These are phyloP conservation scores for Coniosporium apollinis DNA, from an alignment of 495 filamentous ascomycete genomes.

Conservation along the genomic window DNA sequence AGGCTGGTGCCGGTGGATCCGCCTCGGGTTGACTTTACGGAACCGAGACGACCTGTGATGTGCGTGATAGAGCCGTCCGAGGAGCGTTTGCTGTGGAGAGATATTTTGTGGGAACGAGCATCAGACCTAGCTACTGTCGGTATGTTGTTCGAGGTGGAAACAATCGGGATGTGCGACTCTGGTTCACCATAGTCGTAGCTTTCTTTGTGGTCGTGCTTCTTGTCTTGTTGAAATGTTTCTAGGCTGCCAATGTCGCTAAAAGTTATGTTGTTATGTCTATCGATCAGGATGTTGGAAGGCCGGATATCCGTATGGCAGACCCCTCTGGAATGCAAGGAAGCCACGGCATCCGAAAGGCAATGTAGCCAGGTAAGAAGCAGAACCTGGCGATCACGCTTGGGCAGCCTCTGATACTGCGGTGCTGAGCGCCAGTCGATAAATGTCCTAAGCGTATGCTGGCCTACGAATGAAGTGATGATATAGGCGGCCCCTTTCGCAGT, in stretches of 20 bases:
- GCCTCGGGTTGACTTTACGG: too few species aligned
- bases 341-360: slow-evolving; percentile 63
- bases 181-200: slow-evolving; percentile 78
- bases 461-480: slow-evolving; percentile 55
- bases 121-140: slow-evolving; percentile 11
- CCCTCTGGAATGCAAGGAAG: slow-evolving; percentile 57
- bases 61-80: slow-evolving; percentile 1
- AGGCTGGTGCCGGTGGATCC: slow-evolving; percentile 7
- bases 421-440: slow-evolving; percentile 46
- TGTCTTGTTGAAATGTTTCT: slow-evolving; percentile 36
- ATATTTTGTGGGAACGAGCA: slow-evolving; percentile 4
- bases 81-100: not conserved
- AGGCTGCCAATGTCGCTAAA: slow-evolving; percentile 56
- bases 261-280: slow-evolving; percentile 51
- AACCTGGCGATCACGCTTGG: slow-evolving; percentile 51
- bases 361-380: slow-evolving; percentile 74
- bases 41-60: not conserved
- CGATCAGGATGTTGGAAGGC: slow-evolving; percentile 67
- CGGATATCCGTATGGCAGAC: slow-evolving; percentile 65
- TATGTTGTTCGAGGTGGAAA: not conserved
- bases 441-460: slow-evolving; percentile 59
- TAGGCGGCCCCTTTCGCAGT: slow-evolving; percentile 55
- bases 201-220: slow-evolving; percentile 48
- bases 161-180: slow-evolving; percentile 27
- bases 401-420: slow-evolving; percentile 44